Base-by-base conservation (phyloP, 352 stramenopile genomes). In the Phytophthora rubi region DNA sequence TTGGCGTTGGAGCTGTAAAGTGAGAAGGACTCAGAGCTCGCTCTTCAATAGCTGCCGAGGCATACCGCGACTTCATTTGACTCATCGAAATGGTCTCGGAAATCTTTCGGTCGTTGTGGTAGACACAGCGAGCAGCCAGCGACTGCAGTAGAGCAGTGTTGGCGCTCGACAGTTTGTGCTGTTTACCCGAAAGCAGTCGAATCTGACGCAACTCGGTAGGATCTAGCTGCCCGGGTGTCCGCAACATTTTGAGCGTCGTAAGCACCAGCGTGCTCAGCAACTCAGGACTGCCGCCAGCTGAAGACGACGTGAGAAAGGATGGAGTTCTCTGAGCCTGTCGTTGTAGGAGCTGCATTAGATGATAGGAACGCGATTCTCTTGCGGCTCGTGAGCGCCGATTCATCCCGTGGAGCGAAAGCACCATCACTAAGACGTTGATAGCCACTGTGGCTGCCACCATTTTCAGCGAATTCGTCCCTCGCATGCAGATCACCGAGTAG, bases 401-500 rank as follows among this genome's bases (percentile, higher is more conserved):
- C 54, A 74, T 62, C 0, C 55, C 67, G 7, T 65, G 39, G 1
- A 75, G n/a, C 3, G 45, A 45, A 1, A 75, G 33, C 4, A 54
- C 49, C 39, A 57, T 63, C 13, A 60, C 8, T 6, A 59, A 2
- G 15, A 59, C 16, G 33, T 70, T 58, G n/a, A 75, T 52, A n/a
- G 42, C n/a, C n/a, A 66, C 48, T 2, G 60, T 55, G n/a, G 64
- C 21, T 0, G 30, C 21, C 6, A 75, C 68, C 48, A 68, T 67
- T 49, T 67, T 60, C 18, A 68, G 4, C 4, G 68, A 59, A 32
- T 75, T 75, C 16, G 62, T 30, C 16, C 56, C 59, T 49, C 62
- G 62, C 68, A 75, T 75, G 18, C 68, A 75, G 9, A 71, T 49
- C 0, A 71, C 47, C 0, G 51, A 63, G 35, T 79, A 82, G 6